Evolutionary conservation across 2,329 filamentous ascomycete genomes (phyloP).

Genomic region (Fusarium nisikadoi): DNA sequence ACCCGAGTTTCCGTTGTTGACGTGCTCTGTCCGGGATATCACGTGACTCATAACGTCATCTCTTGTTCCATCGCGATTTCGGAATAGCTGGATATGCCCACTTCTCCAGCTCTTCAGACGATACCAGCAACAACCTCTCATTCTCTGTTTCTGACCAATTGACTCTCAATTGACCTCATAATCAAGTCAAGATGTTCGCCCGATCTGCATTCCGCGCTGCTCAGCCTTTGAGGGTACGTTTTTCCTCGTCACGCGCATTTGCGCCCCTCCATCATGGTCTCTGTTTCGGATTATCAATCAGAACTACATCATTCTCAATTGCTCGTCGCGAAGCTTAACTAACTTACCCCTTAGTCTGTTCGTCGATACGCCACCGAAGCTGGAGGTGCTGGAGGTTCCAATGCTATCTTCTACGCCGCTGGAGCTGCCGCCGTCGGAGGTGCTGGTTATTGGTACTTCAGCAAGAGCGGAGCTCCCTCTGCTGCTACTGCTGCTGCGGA

Average conservation of each 20-base stretch:
- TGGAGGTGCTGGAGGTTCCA: conserved; percentile 64
- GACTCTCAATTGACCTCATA: conserved; percentile 38
- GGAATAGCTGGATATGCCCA: conserved; percentile 25
- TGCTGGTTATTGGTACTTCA: conserved; percentile 66
- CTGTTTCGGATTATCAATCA: conserved; percentile 20
- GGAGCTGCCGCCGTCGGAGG: conserved; percentile 68
- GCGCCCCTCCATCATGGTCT: conserved; percentile 4
- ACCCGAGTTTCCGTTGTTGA: conserved; percentile 3
- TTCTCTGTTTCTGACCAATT: conserved; percentile 32
- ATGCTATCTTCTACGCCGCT: conserved; percentile 69
- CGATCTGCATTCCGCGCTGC: conserved; percentile 71
- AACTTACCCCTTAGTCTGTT: conserved; percentile 56
- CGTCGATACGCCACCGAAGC: conserved; percentile 76
- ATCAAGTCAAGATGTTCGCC: conserved; percentile 68
- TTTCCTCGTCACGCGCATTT: conserved; percentile 3
- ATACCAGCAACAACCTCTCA: conserved; percentile 13
- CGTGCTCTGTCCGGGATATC: conserved; percentile 19
- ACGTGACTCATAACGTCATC: conserved; percentile 40
- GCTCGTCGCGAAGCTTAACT: conserved; percentile 20
- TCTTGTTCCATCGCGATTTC: conserved; percentile 20
- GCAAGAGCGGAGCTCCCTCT: conserved; percentile 55
- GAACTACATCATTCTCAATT: conserved; percentile 6
- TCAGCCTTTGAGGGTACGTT: conserved; percentile 72
- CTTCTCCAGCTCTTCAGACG: conserved; percentile 21
- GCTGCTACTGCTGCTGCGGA: conserved; percentile 65